A percentile compares a stretch with the other conserved stretches of the same genome.
These are phyloP conservation scores for Spergularia marina DNA, from an alignment of 148 eudicot genomes.

Conservation along the genomic window DNA sequence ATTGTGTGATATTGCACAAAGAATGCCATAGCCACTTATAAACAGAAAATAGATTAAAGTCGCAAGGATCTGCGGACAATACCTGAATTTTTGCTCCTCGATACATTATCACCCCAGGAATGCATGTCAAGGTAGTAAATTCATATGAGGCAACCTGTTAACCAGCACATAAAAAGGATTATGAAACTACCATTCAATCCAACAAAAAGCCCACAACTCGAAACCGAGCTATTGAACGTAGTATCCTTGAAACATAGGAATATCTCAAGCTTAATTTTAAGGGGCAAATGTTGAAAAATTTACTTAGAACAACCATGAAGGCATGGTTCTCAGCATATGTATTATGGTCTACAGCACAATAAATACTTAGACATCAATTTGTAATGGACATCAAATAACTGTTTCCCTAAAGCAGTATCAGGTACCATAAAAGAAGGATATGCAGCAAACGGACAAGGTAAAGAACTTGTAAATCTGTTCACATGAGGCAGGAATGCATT, in stretches of 20 bases:
- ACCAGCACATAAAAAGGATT: background rate
- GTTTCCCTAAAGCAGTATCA: background rate
- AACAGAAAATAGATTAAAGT: background rate
- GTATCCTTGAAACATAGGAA: background rate
- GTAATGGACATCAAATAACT: slow-evolving; percentile 1
- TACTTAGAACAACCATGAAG: background rate
- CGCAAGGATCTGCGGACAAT: background rate
- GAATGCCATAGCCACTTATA: background rate
- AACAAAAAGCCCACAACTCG: background rate
- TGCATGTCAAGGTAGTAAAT: slow-evolving; percentile 98
- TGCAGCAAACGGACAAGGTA: background rate
- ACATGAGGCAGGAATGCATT: background rate
- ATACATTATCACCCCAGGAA: slow-evolving; percentile 93
- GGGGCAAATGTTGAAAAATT: background rate
- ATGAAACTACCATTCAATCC: slow-evolving; percentile 1
- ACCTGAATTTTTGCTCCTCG: slow-evolving; percentile 99
- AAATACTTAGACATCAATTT: background rate
- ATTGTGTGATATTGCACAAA: background rate
- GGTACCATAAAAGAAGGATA: background rate
- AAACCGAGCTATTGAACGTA: background rate
- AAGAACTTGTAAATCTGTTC: background rate
- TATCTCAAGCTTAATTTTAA: background rate
- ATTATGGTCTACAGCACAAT: background rate
- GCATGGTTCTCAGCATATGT: background rate
- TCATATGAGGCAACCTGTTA: slow-evolving; percentile 99